These are phyloP conservation scores for Ceratopteris richardii DNA, from an alignment of 75 land plant genomes.

Conservation along the genomic window DNA sequence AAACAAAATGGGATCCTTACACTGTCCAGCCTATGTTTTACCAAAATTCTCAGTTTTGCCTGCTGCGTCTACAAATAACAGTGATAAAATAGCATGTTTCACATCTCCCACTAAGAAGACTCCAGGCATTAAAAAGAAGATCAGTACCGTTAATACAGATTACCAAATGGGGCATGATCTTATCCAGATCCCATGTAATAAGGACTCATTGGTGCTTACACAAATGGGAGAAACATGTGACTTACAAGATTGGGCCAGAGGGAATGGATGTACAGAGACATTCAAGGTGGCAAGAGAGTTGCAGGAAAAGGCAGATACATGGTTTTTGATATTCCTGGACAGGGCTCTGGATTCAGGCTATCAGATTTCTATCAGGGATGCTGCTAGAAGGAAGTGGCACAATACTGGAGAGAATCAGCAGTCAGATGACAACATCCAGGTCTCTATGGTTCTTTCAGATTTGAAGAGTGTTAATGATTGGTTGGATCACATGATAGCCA, in stretches of 20 bases:
- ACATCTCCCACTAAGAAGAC: neutral
- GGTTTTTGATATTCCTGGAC: conserved; percentile 82
- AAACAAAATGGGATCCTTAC: neutral
- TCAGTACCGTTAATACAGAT: too few relatives aligned
- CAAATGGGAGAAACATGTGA: neutral
- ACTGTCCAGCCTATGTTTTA: neutral
- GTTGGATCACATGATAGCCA: conserved; percentile 45
- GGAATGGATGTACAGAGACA: conserved; percentile 49
- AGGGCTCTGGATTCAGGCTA: conserved; percentile 71
- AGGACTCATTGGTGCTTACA: neutral
- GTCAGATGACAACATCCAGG: conserved; percentile 30
- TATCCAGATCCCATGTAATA: neutral
- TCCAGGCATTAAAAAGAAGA: too few relatives aligned
- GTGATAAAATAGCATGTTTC: neutral
- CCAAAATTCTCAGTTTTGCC: neutral
- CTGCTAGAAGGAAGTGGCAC: conserved; percentile 1
- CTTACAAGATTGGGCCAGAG: conserved; percentile 35
- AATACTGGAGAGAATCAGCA: conserved; percentile 11
- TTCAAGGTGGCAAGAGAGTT: conserved; percentile 39
- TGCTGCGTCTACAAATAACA: neutral
- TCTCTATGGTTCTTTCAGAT: conserved; percentile 64
- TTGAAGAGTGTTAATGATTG: conserved; percentile 87
- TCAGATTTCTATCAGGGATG: conserved; percentile 26
- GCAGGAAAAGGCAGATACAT: conserved; percentile 52
- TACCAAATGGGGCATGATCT: too few relatives aligned